phyloP scores from a whole-genome alignment of 2,329 filamentous ascomycete genomes.

The Fusarium newnesense region DNA sequence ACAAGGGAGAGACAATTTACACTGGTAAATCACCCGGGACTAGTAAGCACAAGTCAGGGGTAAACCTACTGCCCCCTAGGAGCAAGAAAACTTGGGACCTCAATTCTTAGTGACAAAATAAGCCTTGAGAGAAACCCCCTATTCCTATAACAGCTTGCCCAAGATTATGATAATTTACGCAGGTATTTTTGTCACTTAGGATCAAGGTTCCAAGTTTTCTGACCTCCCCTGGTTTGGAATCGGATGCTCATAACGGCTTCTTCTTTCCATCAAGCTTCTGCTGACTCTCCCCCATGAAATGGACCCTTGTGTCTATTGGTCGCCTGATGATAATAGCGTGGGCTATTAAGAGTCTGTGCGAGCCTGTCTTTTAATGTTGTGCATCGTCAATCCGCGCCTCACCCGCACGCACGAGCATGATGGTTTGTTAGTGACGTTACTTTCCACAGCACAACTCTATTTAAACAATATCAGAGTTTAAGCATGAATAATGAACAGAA shows the following conservation, averaged over 20 bases:
- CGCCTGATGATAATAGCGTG: conserved; percentile 17
- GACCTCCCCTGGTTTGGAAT: background rate
- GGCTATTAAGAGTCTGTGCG: conserved; percentile 34
- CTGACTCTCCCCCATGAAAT: conserved; percentile 13
- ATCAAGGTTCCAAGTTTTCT: background rate
- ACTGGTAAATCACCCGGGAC: conserved; percentile 28
- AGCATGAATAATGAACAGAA: background rate
- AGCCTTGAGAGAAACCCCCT: rapidly evolving
- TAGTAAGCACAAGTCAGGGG: conserved; percentile 34
- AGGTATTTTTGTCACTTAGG: rapidly evolving
- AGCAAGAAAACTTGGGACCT: background rate
- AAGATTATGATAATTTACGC: rapidly evolving
- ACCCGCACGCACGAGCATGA: conserved; percentile 33
- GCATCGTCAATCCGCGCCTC: conserved; percentile 36
- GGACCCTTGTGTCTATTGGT: background rate
- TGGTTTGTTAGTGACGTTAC: conserved; percentile 7
- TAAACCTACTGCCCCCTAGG: conserved; percentile 2
- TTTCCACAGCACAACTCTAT: background rate
- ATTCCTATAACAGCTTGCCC: rapidly evolving
- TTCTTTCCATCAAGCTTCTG: conserved; percentile 31
- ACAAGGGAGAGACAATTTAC: conserved; percentile 31
- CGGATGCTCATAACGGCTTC: conserved; percentile 17
- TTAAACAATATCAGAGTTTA: background rate
- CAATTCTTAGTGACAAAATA: background rate
- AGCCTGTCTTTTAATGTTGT: conserved; percentile 31